Percentiles rank a stretch among this genome's conserved stretches.
These are phyloP conservation scores for Candida taoyuanica DNA, from an alignment of 805 yeast genomes.

Conservation along the genomic window DNA sequence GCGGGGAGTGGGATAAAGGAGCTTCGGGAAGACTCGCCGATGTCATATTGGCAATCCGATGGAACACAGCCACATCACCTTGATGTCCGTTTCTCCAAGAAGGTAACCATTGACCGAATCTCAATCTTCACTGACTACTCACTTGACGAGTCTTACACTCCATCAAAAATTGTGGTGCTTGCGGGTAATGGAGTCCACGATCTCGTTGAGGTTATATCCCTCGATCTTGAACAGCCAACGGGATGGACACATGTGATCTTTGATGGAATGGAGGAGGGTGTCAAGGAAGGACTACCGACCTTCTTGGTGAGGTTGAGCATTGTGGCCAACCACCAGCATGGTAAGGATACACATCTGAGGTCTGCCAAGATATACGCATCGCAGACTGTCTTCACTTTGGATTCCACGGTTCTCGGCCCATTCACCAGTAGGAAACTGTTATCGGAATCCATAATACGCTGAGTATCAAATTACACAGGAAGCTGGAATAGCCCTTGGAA, in stretches of 20 bases:
- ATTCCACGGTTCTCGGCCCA: constrained; percentile 21
- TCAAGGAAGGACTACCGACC: constrained; percentile 57
- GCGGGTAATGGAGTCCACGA: constrained; percentile 84
- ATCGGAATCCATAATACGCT: constrained; percentile 22
- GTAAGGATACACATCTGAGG: constrained; percentile 90
- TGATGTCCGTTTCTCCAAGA: constrained; percentile 73
- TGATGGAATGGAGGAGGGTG: constrained; percentile 18
- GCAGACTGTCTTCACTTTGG: constrained; percentile 25
- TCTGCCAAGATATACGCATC: constrained; percentile 60
- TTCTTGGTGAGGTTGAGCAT: constrained; percentile 60
- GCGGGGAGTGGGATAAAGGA: constrained; percentile 68
- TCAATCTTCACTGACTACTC: constrained; percentile 66
- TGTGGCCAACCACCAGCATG: constrained; percentile 83
- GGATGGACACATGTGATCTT: constrained; percentile 77
- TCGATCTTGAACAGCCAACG: constrained; percentile 56
- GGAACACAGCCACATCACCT: constrained; percentile 85
- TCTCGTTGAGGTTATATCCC: constrained; percentile 57
- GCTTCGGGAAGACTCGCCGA: constrained; percentile 67
- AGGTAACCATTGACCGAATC: constrained; percentile 62
- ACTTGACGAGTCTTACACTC: constrained; percentile 91
- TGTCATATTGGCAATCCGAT: constrained; percentile 90
- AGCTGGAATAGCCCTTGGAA: too few relatives aligned
- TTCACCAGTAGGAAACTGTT: constrained; percentile 24
- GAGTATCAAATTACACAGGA: too few relatives aligned
- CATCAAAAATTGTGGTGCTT: constrained; percentile 55